Evolutionary conservation across 495 filamentous ascomycete genomes (phyloP), one percentile per base, ranked within the genome.

Genomic region (Cercophora samala): DNA sequence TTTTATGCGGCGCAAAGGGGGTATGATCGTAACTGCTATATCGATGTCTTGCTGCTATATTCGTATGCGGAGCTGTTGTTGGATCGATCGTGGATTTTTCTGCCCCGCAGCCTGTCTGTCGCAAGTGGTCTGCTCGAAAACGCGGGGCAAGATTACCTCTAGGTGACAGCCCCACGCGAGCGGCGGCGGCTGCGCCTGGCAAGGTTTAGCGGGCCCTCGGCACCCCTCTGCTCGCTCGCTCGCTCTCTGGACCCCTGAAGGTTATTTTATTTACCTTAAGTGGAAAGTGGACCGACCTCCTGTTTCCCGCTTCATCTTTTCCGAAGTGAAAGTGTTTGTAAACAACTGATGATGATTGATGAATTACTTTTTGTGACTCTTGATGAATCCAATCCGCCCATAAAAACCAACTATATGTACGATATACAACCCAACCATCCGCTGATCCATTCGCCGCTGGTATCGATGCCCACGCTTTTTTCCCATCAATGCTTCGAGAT

Each of bases 191-290:
- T 0, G 53, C 53, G 53, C 53, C 53, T 23, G n/a, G 53, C 13
- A 56, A 56, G 53, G 53, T 56, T 56, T 56, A 56, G 53, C n/a
- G 53, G 37, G 2, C 37, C 53, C 53, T 56, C 22, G n/a, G 53
- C 53, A 56, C 22, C 37, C 37, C 26, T 29, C 26, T 29, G n/a
- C n/a, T n/a, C n/a, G n/a, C n/a, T n/a, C n/a, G n/a, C n/a, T n/a
- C n/a, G n/a, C n/a, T n/a, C n/a, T 18, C 15, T 56, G 53, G 53
- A 56, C n/a, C 53, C 53, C 53, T 56, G 53, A 23, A 23, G n/a
- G n/a, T n/a, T n/a, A n/a, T n/a, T n/a, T n/a, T n/a, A n/a, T n/a
- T n/a, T n/a, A n/a, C n/a, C n/a, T n/a, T n/a, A 19, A 56, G 8
- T 21, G 18, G 4, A 23, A 4, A 56, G 53, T 21, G 22, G 53